These are phyloP conservation scores for Nidularia sp. DNA, from an alignment of 768 basidiomycete genomes.

Conservation along the genomic window DNA sequence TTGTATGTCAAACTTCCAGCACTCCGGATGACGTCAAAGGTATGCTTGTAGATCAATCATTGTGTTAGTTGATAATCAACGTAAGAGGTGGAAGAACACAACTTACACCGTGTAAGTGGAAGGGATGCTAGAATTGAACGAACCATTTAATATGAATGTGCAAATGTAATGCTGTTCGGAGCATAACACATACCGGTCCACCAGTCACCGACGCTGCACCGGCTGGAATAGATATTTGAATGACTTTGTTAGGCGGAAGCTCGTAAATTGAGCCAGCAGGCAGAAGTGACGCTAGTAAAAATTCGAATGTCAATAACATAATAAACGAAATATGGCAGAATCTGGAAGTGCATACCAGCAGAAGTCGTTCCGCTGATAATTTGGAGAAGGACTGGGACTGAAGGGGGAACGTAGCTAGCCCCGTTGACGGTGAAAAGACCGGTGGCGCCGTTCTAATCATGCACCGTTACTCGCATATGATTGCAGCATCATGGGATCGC, in stretches of 20 bases:
- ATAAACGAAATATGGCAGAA: slow-evolving; percentile 22
- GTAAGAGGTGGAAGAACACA: background rate
- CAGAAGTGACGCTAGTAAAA: slow-evolving; percentile 17
- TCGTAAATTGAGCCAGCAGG: slow-evolving; percentile 37
- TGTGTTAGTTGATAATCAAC: slow-evolving; percentile 1
- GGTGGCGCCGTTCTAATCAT: background rate
- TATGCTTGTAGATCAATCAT: slow-evolving; percentile 9
- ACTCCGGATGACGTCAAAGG: slow-evolving; percentile 34
- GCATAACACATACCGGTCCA: slow-evolving; percentile 22
- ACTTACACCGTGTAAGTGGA: slow-evolving; percentile 13
- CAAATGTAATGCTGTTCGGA: background rate
- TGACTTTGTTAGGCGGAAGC: slow-evolving; percentile 35
- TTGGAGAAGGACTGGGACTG: slow-evolving; percentile 42
- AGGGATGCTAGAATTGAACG: slow-evolving; percentile 9
- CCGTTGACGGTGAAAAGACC: slow-evolving; percentile 27
- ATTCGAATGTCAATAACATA: slow-evolving; percentile 25
- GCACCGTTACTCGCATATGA: background rate
- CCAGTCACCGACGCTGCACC: slow-evolving; percentile 27
- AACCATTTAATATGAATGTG: background rate
- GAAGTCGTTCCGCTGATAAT: slow-evolving; percentile 31
- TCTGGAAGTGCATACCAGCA: slow-evolving; percentile 24
- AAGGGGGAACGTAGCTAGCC: slow-evolving; percentile 25
- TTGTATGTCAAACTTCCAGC: slow-evolving; percentile 34
- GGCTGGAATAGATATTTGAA: slow-evolving; percentile 40
- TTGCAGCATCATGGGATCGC: background rate